Evolutionary conservation across 495 filamentous ascomycete species (phyloP).

Genomic region (Hypoxylon rickii): DNA sequence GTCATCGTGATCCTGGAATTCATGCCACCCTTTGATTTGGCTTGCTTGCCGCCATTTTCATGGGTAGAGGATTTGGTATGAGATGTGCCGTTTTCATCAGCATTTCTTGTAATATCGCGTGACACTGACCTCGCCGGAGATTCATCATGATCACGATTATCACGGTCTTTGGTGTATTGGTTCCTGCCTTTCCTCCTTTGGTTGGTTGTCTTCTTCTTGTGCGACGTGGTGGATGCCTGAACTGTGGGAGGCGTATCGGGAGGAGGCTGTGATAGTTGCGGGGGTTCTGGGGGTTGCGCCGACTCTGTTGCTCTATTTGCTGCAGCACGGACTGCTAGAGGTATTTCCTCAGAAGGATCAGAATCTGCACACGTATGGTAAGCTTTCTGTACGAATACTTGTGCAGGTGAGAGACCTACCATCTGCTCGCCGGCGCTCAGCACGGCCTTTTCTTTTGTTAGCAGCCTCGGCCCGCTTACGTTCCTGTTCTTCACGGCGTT

Average conservation of each 20-base stretch:
- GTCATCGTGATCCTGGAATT: conserved; percentile 78
- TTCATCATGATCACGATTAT: conserved; percentile 62
- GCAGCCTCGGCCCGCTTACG: conserved; percentile 69
- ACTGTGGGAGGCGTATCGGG: conserved; percentile 59
- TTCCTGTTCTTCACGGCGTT: conserved; percentile 74
- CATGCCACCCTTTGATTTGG: conserved; percentile 48
- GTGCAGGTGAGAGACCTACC: conserved; percentile 56
- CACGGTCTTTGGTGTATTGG: conserved; percentile 81
- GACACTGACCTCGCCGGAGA: conserved; percentile 71
- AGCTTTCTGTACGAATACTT: conserved; percentile 34
- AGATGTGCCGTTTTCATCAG: conserved; percentile 43
- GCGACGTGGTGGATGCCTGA: conserved; percentile 47
- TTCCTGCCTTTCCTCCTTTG: conserved; percentile 76
- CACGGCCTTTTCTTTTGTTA: conserved; percentile 73
- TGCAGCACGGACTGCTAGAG: conserved; percentile 49
- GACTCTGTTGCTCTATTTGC: conserved; percentile 40
- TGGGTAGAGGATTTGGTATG: conserved; percentile 28
- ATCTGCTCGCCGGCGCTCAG: conserved; percentile 73
- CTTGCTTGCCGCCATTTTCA: conserved; percentile 37
- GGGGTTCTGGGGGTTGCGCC: conserved; percentile 39
- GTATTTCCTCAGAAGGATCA: conserved; percentile 63
- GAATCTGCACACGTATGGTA: conserved; percentile 56
- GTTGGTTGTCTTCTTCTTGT: conserved; percentile 72
- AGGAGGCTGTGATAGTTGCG: conserved; percentile 51
- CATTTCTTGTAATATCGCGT: conserved; percentile 57